Conservation (phyloP, 2,329 filamentous ascomycete species). For the Niveomyces coronatus region DNA sequence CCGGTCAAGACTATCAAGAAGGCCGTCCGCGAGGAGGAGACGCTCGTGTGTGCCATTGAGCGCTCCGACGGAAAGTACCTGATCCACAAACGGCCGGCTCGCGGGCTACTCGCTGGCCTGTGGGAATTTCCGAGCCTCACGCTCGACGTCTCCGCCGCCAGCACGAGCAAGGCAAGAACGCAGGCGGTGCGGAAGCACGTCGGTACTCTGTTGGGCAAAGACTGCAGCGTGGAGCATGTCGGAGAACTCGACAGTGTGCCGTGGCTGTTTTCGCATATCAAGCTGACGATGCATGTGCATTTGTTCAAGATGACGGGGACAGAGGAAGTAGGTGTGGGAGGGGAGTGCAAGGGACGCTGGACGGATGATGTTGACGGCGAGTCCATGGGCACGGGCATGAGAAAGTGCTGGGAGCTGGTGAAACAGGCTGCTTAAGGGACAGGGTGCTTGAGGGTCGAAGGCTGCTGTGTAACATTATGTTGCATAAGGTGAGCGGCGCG, state of each 20-base stretch:
- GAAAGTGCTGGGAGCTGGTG: slow-evolving; percentile 43
- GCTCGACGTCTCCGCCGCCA: too few species aligned
- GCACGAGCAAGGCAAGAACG: slow-evolving; percentile 21
- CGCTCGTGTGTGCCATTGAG: slow-evolving; percentile 41
- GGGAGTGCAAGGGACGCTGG: slow-evolving; percentile 24
- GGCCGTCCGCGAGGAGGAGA: slow-evolving; percentile 40
- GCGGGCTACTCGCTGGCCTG: slow-evolving; percentile 42
- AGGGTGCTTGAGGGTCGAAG: too few species aligned
- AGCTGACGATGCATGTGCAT: slow-evolving; percentile 47
- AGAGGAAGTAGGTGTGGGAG: not conserved
- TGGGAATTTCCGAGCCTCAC: slow-evolving; percentile 45
- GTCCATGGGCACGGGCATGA: slow-evolving; percentile 50
- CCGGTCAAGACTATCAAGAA: slow-evolving; percentile 43
- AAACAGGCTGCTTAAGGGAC: slow-evolving; percentile 15
- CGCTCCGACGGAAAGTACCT: slow-evolving; percentile 34
- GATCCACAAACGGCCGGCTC: slow-evolving; percentile 40
- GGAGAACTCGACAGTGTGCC: slow-evolving; percentile 41
- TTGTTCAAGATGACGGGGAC: slow-evolving; percentile 29
- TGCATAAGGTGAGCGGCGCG: too few species aligned
- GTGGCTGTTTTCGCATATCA: slow-evolving; percentile 48
- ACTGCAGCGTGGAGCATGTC: slow-evolving; percentile 19
- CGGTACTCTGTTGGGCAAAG: slow-evolving; percentile 15
- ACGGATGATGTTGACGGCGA: slow-evolving; percentile 32
- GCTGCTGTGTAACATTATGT: too few species aligned
- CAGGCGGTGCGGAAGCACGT: slow-evolving; percentile 28